Evolutionary conservation across 371 early-diverging fungal species (phyloP), one percentile per base, ranked within the genome.

Genomic region (Nosema granulosis): DNA sequence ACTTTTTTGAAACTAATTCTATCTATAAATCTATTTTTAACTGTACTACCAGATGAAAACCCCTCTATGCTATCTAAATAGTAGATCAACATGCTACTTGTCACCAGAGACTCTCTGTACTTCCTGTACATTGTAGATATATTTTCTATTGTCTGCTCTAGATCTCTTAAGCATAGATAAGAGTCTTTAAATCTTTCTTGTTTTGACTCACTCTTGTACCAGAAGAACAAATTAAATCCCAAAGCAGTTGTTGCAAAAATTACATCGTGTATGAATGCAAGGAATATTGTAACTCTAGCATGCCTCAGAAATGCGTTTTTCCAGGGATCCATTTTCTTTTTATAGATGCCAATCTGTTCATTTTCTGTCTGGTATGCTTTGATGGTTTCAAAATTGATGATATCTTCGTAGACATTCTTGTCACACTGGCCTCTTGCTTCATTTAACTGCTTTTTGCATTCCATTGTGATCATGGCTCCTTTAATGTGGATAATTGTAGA

Each of bases 341-440:
- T 35, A 49, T 69, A 80, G 3, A 1, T 22, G 13, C 0, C 12
- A 2, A 37, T 61, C 37, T 80, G 76, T 37, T 29, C 26, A 11
- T 66, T n/a, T 58, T 80, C 77, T 32, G 77, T 80, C 22, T 68
- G 68, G 32, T 13, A 59, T 16, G 61, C 26, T 57, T 43, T 35
- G 59, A 81, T 73, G 2, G 63, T 52, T 31, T 71, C 75, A 20
- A 37, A 35, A 52, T 81, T 81, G 0, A n/a, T 34, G 13, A 81
- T 51, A 43, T 62, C 35, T 54, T 81, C 81, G 37, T 78, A 54
- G 0, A 81, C 59, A 3, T n/a, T 43, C 31, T 68, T 77, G 50
- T 65, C 78, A 56, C 62, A 68, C 20, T 51, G 20, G 16, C 69
- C 71, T 28, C 70, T 59, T 13, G 28, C 51, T 29, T 22, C 57